A percentile compares a stretch with the other conserved stretches of the same genome.
Evolutionary conservation across 257 asterid species (phyloP).

Genomic region (Mentha longifolia): DNA sequence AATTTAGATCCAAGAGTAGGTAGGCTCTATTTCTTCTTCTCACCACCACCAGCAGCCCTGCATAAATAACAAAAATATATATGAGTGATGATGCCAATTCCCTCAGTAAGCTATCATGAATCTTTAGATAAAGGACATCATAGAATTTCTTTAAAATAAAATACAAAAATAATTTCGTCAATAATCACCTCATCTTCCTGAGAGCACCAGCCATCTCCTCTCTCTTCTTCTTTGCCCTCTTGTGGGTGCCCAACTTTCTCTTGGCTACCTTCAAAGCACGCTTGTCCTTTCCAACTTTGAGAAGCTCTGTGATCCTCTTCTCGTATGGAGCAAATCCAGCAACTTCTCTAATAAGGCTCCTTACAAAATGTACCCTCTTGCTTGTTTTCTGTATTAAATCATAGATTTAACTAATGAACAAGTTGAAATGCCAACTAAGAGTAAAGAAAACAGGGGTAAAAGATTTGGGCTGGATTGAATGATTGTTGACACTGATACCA

Average conservation of each 20-base stretch:
- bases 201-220: conserved; percentile 82
- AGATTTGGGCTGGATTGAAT: neutral
- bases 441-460: neutral
- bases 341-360: conserved; percentile 70
- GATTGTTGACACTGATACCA: neutral
- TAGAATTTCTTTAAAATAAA: neutral
- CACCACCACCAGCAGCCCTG: conserved; percentile 87
- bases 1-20: conserved; percentile 25
- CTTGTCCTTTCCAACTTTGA: conserved; percentile 78
- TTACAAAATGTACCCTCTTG: conserved; percentile 66
- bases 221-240: conserved; percentile 84
- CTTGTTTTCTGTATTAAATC: conserved; percentile 58
- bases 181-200: conserved; percentile 71
- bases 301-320: conserved; percentile 80
- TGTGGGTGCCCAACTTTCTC: conserved; percentile 83
- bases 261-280: conserved; percentile 82
- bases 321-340: conserved; percentile 86
- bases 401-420: neutral
- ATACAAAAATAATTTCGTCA: neutral
- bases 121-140: neutral
- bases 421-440: neutral
- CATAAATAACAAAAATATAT: neutral
- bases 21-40: conserved; percentile 66
- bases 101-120: neutral
- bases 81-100: neutral